Base-by-base conservation (phyloP, 257 asterid species). In the Nicotiana tabacum region DNA sequence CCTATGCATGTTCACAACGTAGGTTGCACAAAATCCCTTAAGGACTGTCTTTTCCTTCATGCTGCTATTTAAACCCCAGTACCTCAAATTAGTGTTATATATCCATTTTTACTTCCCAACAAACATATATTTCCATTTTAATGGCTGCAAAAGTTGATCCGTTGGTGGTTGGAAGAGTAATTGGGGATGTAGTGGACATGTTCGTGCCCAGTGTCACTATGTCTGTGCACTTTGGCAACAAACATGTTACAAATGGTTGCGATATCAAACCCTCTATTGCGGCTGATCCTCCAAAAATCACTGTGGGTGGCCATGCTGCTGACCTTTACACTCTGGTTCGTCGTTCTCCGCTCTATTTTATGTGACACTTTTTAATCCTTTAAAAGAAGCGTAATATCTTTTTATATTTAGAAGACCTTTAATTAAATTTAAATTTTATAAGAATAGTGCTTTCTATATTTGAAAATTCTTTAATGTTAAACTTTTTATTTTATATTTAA, bases 161-260 rank as follows among this genome's bases (percentile, higher is more conserved):
- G 2, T 6, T 86, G 77, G 90, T 89, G 1, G 92, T 92, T 17
- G 94, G 93, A 9, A 81, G 95, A 68, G 92, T 92, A 0, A 92
- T 92, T 3, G 95, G 95, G 2, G 97, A 92, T 74, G 95, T 92
- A 77, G 92, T 92, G 2, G 94, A 92, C 70, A 80, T 89, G 86
- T 92, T 92, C 35, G 91, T 90, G 46, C 97, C 97, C 2, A 81
- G 81, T 1, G 97, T 89, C 1, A 57, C 77, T 30, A 90, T 92
- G 94, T 87, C 89, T 16, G 95, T 92, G 1, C 80, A 85, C 80
- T 92, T 81, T 62, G 94, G 86, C 3, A 27, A 87, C 0, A 91
- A 86, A 67, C 92, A 89, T 78, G 90, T 92, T 70, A 90, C 89
- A 24, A 91, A 88, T 86, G 97, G 92, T n/a, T 88, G 94, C 29